phyloP scores from a whole-genome alignment of 495 filamentous ascomycete genomes.

The Talaromyces stipitatus region DNA sequence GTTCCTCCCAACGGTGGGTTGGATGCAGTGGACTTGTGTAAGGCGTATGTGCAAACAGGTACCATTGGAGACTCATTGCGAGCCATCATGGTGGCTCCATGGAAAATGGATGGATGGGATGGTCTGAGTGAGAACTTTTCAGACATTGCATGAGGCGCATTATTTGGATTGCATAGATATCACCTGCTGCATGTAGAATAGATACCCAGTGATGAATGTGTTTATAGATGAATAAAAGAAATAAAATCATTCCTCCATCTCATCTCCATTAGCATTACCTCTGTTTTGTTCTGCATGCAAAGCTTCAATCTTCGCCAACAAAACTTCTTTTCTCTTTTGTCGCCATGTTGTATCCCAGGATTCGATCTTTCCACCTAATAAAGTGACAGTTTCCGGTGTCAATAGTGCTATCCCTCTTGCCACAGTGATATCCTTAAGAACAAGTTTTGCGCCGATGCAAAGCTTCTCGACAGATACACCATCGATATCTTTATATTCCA shows the following conservation, averaged over 20 bases:
- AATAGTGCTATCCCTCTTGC: slow-evolving; percentile 73
- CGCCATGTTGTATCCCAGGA: slow-evolving; percentile 68
- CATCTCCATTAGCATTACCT: background rate
- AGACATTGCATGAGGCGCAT: slow-evolving; percentile 8
- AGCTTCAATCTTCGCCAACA: slow-evolving; percentile 48
- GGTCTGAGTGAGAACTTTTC: slow-evolving; percentile 26
- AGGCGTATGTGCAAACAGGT: slow-evolving; percentile 70
- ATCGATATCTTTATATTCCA: slow-evolving; percentile 64
- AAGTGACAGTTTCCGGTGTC: slow-evolving; percentile 49
- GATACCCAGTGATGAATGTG: background rate
- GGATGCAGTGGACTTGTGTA: slow-evolving; percentile 58
- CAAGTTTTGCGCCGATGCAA: slow-evolving; percentile 71
- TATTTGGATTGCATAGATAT: background rate
- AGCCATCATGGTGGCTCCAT: slow-evolving; percentile 76
- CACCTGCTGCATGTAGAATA: slow-evolving; percentile 4
- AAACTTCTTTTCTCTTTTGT: slow-evolving; percentile 58
- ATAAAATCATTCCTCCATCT: slow-evolving; percentile 3
- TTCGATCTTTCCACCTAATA: slow-evolving; percentile 87
- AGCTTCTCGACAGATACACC: slow-evolving; percentile 57
- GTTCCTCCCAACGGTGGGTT: slow-evolving; percentile 64
- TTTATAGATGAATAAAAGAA: background rate
- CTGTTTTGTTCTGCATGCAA: slow-evolving; percentile 9
- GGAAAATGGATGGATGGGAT: slow-evolving; percentile 60
- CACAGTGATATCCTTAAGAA: slow-evolving; percentile 59
- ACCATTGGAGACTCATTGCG: slow-evolving; percentile 64